Evolutionary conservation across 805 yeast species (phyloP), one percentile per base, ranked within the genome.

Genomic region (Metschnikowia cerradonensis): DNA sequence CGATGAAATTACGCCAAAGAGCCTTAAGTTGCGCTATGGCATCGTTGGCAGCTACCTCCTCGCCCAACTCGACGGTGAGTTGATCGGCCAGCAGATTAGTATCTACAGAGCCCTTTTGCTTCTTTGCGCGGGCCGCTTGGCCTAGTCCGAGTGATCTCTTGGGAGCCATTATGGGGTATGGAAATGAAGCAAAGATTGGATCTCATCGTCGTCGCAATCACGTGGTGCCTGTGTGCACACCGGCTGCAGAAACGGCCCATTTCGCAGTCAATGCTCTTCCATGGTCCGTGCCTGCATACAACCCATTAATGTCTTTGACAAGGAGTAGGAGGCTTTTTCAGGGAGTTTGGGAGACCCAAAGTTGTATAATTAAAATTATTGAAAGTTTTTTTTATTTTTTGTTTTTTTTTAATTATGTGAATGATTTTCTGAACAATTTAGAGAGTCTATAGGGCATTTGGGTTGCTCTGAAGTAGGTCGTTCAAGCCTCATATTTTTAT

Each of bases 21-120:
- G 87, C 95, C 52, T 68, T 71, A 52, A 91, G 68, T 65, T 90
- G 96, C 6, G 82, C 82, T n/a, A 88, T 61, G 59, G 88, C 94
- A 63, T 90, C 90, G 53, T 86, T 84, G 5, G 86, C 82, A 60
- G 87, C 90, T 1, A 78, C 84, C 37, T 79, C 84, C 35, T 82
- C 88, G 13, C 77, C 82, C 20, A 91, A 66, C 61, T 86, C 92
- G 35, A 91, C 84, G 3, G 76, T 70, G 41, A 73, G 55, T 45
- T 66, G 70, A 48, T 57, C 49, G 10, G 52, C 57, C 15, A 32
- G 40, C 1, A 40, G 67, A 3, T 46, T 46, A 8, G 47, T 45
- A 6, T 44, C 47, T 3, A 41, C 32, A 8, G 15, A 20, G 10
- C 7, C 19, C 53, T 60, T 60, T 34, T 64, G 67, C 41, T 59